A percentile compares a stretch with the other conserved stretches of the same genome.
These are phyloP conservation scores for Pseudopithomyces maydicus DNA, from an alignment of 2,329 filamentous ascomycete genomes.

Conservation along the genomic window DNA sequence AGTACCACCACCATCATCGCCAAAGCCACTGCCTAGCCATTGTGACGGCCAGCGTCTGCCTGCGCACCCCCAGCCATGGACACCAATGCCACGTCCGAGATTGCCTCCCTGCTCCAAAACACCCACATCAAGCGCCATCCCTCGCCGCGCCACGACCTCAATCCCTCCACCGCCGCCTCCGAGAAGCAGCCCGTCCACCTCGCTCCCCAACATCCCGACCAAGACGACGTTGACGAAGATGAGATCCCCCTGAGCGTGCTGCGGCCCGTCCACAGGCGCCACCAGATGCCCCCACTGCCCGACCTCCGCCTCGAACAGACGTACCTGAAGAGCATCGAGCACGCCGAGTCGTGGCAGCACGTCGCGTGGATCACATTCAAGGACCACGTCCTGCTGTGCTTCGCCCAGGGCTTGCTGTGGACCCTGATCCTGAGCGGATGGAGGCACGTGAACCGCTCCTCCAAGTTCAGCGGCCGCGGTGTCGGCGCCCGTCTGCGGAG, in stretches of 20 bases:
- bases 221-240: slow-evolving; percentile 62
- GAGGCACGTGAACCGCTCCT: slow-evolving; percentile 84
- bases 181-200: slow-evolving; percentile 64
- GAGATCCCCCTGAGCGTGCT: slow-evolving; percentile 73
- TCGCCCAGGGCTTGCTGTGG: slow-evolving; percentile 88
- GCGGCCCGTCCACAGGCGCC: slow-evolving; percentile 57
- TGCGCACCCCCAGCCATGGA: too few species aligned
- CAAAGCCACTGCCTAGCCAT: too few species aligned
- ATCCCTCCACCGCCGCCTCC: slow-evolving; percentile 77
- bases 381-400: slow-evolving; percentile 84
- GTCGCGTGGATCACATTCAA: slow-evolving; percentile 82
- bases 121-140: slow-evolving; percentile 76
- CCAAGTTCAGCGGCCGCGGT: slow-evolving; percentile 75
- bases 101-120: slow-evolving; percentile 80
- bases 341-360: slow-evolving; percentile 78
- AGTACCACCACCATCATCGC: too few species aligned
- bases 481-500: slow-evolving; percentile 77
- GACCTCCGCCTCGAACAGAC: slow-evolving; percentile 98
- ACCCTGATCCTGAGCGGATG: slow-evolving; percentile 84
- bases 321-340: slow-evolving; percentile 86
- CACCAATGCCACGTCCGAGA: slow-evolving; percentile 64
- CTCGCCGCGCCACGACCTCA: slow-evolving; percentile 74
- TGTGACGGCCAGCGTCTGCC: too few species aligned
- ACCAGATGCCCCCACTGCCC: slow-evolving; percentile 70
- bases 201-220: slow-evolving; percentile 45